phyloP scores from a whole-genome alignment of 208 protist species.

The Kentomonas sorsogonicus region DNA sequence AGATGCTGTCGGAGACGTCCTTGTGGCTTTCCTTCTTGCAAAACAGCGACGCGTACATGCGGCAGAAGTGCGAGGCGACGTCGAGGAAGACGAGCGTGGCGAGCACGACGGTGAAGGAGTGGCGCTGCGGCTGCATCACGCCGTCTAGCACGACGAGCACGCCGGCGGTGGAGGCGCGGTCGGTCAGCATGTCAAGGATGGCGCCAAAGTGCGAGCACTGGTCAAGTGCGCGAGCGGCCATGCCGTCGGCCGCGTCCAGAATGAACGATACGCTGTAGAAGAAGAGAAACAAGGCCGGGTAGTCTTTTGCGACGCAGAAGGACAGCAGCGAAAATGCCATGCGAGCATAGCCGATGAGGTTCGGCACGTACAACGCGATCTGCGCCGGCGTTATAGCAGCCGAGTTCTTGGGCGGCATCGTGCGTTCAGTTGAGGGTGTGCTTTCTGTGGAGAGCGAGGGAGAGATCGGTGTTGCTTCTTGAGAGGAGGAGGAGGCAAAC shows the following conservation, averaged over 20 bases:
- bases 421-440: too few relatives aligned
- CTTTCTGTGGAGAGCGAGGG: too few relatives aligned
- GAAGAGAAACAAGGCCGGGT: constrained; percentile 62
- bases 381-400: constrained; percentile 10
- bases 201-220: constrained; percentile 91
- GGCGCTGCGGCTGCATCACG: constrained; percentile 59
- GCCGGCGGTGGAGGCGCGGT: constrained; percentile 87
- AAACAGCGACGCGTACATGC: constrained; percentile 87
- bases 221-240: constrained; percentile 74
- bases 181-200: constrained; percentile 93
- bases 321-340: constrained; percentile 61
- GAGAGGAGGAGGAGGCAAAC: too few relatives aligned
- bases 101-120: constrained; percentile 47
- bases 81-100: constrained; percentile 84
- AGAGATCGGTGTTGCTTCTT: too few relatives aligned
- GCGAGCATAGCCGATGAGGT: constrained; percentile 90
- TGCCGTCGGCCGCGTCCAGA: constrained; percentile 89
- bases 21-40: constrained; percentile 72
- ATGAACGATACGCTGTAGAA: constrained; percentile 80
- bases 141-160: constrained; percentile 83
- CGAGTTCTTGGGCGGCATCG: constrained; percentile 11
- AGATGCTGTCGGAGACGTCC: constrained; percentile 77
- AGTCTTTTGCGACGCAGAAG: constrained; percentile 62
- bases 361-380: constrained; percentile 83
- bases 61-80: constrained; percentile 90